Evolutionary conservation across 2,329 filamentous ascomycete genomes (phyloP).

Genomic region (Colletotrichum shisoi): DNA sequence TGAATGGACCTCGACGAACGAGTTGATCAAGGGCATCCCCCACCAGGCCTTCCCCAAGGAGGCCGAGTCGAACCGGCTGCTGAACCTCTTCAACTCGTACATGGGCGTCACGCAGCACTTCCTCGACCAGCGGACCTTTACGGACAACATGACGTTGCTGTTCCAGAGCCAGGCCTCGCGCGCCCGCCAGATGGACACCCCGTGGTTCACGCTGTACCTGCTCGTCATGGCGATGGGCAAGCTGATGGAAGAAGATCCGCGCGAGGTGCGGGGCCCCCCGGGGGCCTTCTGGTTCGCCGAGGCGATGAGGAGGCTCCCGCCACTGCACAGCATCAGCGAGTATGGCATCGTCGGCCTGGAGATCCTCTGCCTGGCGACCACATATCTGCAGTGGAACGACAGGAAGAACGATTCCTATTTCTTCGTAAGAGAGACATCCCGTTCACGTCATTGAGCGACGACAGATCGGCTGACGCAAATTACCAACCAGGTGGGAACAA

Average conservation of each 20-base stretch:
- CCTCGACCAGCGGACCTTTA: conserved; percentile 44
- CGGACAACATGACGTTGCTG: conserved; percentile 42
- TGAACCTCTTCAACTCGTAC: conserved; percentile 42
- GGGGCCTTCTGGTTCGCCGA: conserved; percentile 44
- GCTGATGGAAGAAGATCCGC: conserved; percentile 42
- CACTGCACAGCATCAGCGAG: conserved; percentile 42
- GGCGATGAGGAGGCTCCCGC: conserved; percentile 43
- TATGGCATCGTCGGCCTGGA: conserved; percentile 44
- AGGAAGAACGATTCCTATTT: conserved; percentile 45
- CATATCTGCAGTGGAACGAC: conserved; percentile 46
- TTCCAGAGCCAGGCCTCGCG: conserved; percentile 42
- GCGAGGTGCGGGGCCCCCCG: conserved; percentile 38
- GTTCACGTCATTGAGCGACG: background rate
- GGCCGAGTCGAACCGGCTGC: conserved; percentile 40
- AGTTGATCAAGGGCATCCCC: conserved; percentile 34
- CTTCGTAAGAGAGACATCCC: conserved; percentile 38
- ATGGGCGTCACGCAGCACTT: conserved; percentile 46
- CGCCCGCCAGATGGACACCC: conserved; percentile 40
- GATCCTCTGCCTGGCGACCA: conserved; percentile 42
- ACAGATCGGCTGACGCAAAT: background rate
- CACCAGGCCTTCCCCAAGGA: conserved; percentile 36
- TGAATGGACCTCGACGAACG: conserved; percentile 36
- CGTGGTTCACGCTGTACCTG: conserved; percentile 45
- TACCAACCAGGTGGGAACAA: conserved; percentile 43
- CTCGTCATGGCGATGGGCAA: conserved; percentile 46